Evolutionary conservation across 2,329 filamentous ascomycete genomes (phyloP).

Genomic region (Curvularia spicifera): DNA sequence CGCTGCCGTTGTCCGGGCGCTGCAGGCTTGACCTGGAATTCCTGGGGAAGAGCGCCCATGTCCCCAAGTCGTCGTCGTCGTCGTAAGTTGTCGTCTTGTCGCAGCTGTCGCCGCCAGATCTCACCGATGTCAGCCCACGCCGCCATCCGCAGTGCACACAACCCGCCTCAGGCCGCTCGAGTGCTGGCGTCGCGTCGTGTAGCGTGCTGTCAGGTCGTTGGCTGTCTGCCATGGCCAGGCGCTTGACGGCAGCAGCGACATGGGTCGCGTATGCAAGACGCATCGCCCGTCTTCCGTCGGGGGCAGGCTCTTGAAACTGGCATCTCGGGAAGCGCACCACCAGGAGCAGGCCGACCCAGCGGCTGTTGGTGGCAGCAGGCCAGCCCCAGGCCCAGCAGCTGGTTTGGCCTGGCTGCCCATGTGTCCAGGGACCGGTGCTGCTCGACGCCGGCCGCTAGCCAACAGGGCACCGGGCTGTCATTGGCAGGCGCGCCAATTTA

Average conservation of each 20-base stretch:
- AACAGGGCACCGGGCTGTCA: constrained; percentile 25
- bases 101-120: constrained; percentile 1
- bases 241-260: constrained; percentile 26
- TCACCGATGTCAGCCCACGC: constrained; percentile 14
- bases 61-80: neutral
- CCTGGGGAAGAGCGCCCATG: constrained; percentile 11
- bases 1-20: constrained; percentile 15
- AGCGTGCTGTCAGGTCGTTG: constrained; percentile 30
- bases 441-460: constrained; percentile 16
- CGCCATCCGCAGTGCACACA: constrained; percentile 1
- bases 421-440: constrained; percentile 24
- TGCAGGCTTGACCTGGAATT: constrained; percentile 18
- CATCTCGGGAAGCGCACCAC: constrained; percentile 28
- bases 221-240: constrained; percentile 31
- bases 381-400: constrained; percentile 12
- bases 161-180: neutral
- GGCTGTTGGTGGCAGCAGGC: constrained; percentile 7
- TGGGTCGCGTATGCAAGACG: constrained; percentile 28
- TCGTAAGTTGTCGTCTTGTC: neutral
- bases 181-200: constrained; percentile 10
- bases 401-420: no score
- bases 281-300: constrained; percentile 23
- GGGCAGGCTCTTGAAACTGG: constrained; percentile 33
- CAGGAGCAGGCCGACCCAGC: constrained; percentile 1
- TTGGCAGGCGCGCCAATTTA: constrained; percentile 29